Evolutionary conservation across 2,329 filamentous ascomycete genomes (phyloP), one percentile per base, ranked within the genome.

Genomic region (Sporothrix euskadiensis): DNA sequence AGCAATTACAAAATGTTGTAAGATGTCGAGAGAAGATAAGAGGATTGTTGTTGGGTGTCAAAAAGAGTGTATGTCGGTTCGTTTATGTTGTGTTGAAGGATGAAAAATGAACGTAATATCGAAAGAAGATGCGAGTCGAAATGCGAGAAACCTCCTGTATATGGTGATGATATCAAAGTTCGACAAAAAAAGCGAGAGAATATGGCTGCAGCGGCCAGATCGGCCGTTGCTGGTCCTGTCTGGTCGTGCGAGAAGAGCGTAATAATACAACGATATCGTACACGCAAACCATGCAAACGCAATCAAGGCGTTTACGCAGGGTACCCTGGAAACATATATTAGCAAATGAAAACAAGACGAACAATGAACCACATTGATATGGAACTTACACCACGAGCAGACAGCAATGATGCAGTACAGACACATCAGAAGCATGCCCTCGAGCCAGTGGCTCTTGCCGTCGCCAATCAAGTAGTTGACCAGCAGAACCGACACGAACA

Each of bases 381-480:
- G 52, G 65, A 44, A 71, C 87, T 84, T 85, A 88, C 87, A 89
- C 83, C 86, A 89, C n/a, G 87, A 84, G 78, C 87, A 90, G 12
- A 89, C 84, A 12, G 91, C 92, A 78, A 96, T 94, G 71, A 96
- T 96, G 56, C 91, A 84, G 78, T 96, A 96, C 3, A 93, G 86
- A 54, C 91, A 92, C 71, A 94, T 91, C 47, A 96, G 81, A 73
- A 95, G 82, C 74, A 90, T 89, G 2, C 93, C 93, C 81, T 96
- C 93, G 0, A 95, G 86, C 84, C 93, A 96, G 78, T 95, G 93
- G 75, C 91, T 94, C 80, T 93, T 89, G 41, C 93, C 94, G 78
- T 97, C 93, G 26, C 91, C 86, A 68, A 97, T 93, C 59, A 97
- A 83, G 80, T 97, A 97, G 80, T 97, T 97, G 73, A 94, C 92